Base-by-base conservation (phyloP, 768 basidiomycete species). In the Russula abietina region DNA sequence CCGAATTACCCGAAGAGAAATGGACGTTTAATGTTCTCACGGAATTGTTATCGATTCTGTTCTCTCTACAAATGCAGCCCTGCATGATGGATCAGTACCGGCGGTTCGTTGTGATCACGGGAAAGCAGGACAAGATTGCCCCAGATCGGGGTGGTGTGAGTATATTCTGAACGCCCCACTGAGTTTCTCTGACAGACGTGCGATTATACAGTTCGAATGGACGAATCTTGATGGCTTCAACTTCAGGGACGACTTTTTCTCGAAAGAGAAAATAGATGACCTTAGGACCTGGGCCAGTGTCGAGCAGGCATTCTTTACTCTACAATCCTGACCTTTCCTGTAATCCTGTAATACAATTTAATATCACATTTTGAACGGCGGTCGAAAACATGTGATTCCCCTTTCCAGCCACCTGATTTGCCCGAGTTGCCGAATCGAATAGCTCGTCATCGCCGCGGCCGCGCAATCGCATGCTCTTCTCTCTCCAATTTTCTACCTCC, bases 71-170 rank as follows among this genome's bases (percentile, higher is more conserved):
- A 67, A 71, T 73, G 49, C 87, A 90, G 63, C 87, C 85, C n/a
- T 72, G 68, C 26, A 75, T 89, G 39, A 84, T 87, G 81, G 73
- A 77, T 52, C 69, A 76, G 33, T 84, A 85, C 69, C 81, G 89
- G 30, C 81, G 89, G 30, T 91, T 81, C 72, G 82, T 88, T 12
- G 77, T 88, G 1, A 73, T 91, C 41, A 78, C 70, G 28, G 70
- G 67, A 74, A 75, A 53, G 69, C 73, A 49, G 71, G 69, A 38
- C 75, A 80, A 65, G 64, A 59, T 12, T 61, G 64, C 33, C 62
- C 50, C 56, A 19, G 70, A 77, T 49, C 71, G 70, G 51, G 70
- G 76, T 61, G 84, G 81, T 62, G 87, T 88, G 69, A 59, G 84
- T 80, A 6, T 28, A 53, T 41, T 61, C 51, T 46, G 17, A 14